Evolutionary conservation across 169 alveolate genomes (phyloP), one percentile per base, ranked within the genome.

Genomic region (Plasmodium berghei): DNA sequence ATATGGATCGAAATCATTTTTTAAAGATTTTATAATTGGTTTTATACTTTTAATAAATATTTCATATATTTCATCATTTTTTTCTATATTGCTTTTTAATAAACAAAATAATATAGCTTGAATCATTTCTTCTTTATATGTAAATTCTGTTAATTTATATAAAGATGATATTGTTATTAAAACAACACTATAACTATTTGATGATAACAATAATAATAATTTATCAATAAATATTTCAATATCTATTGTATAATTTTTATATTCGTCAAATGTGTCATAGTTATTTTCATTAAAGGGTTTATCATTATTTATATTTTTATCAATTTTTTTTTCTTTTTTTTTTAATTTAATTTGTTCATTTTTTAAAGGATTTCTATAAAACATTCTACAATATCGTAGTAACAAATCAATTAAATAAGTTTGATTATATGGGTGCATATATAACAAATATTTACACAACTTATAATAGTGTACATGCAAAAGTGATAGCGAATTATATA

Each of bases 381-480:
- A 77, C 58, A 52, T 16, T 45, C 63, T 26, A 24, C 89, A 77
- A 6, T 77, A 77, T 18, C 61, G 26, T 2, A 77, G 48, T 8
- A 77, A 46, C 52, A 77, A 9, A 12, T 77, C 89, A 0, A 77
- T 64, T 1, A 77, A 45, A 22, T 77, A 77, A 1, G 77, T 58
- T 69, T 77, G 89, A 45, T 64, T 74, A 26, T 46, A 88, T 0
- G 94, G 92, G 42, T 92, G 93, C 54, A 89, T 67, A 22, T 54
- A 70, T 12, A 80, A 85, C 1, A 92, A 72, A 28, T 62, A 58
- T 34, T 56, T 52, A 18, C 88, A 83, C 10, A 92, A 45, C 1
- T 94, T 72, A 22, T 90, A 64, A 49, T 75, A 94, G 16, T 74
- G 83, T 14, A 89, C 73, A 26, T 94, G 96, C 28, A 94, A 73